Evolutionary conservation across 352 stramenopile genomes (phyloP).

Genomic region (Pythium sp.): DNA sequence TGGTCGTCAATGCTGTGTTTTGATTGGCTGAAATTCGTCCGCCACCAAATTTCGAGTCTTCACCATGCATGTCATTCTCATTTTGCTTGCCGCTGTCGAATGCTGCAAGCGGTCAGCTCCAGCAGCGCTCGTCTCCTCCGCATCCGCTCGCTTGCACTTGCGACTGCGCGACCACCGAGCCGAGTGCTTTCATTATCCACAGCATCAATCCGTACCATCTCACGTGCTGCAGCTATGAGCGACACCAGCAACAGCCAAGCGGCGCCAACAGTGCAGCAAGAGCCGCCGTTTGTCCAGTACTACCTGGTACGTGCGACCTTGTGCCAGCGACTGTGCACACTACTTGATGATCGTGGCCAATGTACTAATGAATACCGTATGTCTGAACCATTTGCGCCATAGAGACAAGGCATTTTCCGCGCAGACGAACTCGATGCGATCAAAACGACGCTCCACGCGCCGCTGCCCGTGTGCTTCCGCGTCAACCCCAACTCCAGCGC

Average conservation of each 20-base stretch:
- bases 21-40: constrained; percentile 14
- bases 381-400: neutral
- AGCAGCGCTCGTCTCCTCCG: constrained; percentile 4
- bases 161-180: neutral
- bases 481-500: constrained; percentile 47
- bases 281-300: constrained; percentile 54
- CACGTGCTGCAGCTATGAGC: neutral
- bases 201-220: neutral
- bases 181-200: neutral
- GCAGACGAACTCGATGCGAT: constrained; percentile 38
- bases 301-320: constrained; percentile 41
- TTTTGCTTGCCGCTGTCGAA: constrained; percentile 2
- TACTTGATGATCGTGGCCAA: no score
- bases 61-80: neutral
- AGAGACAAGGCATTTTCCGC: constrained; percentile 64
- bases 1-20: neutral
- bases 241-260: neutral
- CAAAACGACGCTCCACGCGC: constrained; percentile 44
- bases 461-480: constrained; percentile 69
- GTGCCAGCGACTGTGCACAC: neutral
- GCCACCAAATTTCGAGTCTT: constrained; percentile 1
- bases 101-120: neutral
- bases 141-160: neutral
- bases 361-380: neutral
- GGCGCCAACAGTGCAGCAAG: constrained; percentile 5